Evolutionary conservation across 768 basidiomycete genomes (phyloP).

Genomic region (Boletus reticulatus): DNA sequence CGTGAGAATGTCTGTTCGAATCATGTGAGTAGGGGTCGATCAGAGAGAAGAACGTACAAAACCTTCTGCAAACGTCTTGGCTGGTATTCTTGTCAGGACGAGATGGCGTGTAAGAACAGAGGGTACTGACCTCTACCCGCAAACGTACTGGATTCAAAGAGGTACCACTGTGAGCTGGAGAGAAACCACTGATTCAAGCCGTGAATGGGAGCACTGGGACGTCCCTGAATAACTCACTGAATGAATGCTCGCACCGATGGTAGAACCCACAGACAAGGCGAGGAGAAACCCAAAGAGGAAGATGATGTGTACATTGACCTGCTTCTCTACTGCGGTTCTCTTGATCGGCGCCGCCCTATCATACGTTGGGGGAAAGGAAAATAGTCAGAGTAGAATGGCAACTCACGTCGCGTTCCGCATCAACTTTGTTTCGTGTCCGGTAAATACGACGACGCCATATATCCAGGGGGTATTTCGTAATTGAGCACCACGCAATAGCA

Average conservation of each 20-base stretch:
- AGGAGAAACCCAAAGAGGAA: conserved; percentile 90
- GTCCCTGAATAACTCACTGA: conserved; percentile 44
- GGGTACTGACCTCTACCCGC: conserved; percentile 55
- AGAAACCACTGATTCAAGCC: conserved; percentile 68
- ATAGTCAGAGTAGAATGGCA: neutral
- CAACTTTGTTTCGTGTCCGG: conserved; percentile 97
- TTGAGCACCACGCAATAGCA: conserved; percentile 92
- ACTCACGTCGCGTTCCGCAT: conserved; percentile 97
- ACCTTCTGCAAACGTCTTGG: conserved; percentile 84
- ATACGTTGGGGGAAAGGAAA: neutral
- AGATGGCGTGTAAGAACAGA: neutral
- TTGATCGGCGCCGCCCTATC: conserved; percentile 92
- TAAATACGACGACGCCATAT: conserved; percentile 91
- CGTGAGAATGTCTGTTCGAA: conserved; percentile 79
- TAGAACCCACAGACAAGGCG: conserved; percentile 84
- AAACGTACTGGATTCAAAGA: conserved; percentile 61
- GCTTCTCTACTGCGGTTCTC: conserved; percentile 90
- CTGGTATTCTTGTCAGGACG: conserved; percentile 34
- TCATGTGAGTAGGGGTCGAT: conserved; percentile 5
- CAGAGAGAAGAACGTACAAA: conserved; percentile 1
- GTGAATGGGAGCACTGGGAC: neutral
- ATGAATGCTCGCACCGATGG: conserved; percentile 88
- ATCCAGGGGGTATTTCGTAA: conserved; percentile 95
- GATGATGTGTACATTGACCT: conserved; percentile 95
- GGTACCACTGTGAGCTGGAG: conserved; percentile 87